Evolutionary conservation across 495 filamentous ascomycete species (phyloP).

Genomic region (Tuber borchii): DNA sequence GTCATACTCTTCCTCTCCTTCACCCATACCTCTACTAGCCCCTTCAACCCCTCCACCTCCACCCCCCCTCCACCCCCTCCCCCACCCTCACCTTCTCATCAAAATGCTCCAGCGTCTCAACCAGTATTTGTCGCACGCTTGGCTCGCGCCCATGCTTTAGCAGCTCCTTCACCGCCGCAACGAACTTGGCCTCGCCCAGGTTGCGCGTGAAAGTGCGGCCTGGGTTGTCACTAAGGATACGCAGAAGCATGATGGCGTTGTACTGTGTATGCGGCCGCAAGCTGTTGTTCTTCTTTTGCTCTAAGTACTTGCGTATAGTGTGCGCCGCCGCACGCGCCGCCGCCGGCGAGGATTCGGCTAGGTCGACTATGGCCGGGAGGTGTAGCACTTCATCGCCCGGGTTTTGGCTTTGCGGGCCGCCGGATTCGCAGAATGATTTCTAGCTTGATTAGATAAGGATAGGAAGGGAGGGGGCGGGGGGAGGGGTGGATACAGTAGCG

Average conservation of each 20-base stretch:
- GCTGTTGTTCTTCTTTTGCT: constrained; percentile 31
- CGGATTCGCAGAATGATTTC: constrained; percentile 72
- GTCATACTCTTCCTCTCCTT: constrained; percentile 67
- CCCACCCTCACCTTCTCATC: constrained; percentile 47
- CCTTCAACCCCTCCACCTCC: constrained; percentile 67
- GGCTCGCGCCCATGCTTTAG: constrained; percentile 64
- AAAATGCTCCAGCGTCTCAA: constrained; percentile 75
- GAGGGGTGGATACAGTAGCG: constrained; percentile 48
- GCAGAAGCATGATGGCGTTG: constrained; percentile 91
- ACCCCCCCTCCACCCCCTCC: constrained; percentile 23
- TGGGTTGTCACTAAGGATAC: constrained; percentile 88
- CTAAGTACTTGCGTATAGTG: constrained; percentile 73
- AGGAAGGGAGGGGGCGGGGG: constrained; percentile 5
- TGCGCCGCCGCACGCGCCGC: constrained; percentile 73
- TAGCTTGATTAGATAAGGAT: constrained; percentile 22
- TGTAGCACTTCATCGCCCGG: constrained; percentile 78
- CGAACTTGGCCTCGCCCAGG: constrained; percentile 62
- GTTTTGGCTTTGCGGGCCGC: constrained; percentile 45
- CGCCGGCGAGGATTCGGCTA: constrained; percentile 79
- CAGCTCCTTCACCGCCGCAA: constrained; percentile 65
- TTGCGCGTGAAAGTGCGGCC: constrained; percentile 82
- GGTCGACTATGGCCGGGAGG: constrained; percentile 90
- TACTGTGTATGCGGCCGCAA: constrained; percentile 57
- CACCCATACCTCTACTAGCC: constrained; percentile 74
- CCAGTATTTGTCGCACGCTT: constrained; percentile 72